phyloP scores from a whole-genome alignment of 2,329 filamentous ascomycete species.

The Scedosporium apiospermum region DNA sequence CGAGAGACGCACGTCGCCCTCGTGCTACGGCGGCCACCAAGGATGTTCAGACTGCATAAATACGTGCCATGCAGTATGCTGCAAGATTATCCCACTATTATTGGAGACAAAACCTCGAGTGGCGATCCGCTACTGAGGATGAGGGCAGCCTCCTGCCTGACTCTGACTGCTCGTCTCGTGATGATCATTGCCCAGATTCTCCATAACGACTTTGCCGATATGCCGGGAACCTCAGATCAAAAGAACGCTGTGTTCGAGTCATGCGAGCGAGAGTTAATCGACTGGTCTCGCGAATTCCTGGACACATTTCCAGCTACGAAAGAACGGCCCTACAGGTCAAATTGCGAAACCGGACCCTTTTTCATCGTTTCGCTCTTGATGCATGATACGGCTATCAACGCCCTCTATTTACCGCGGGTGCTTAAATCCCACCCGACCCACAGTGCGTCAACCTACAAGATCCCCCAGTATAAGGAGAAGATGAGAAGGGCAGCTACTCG shows the following conservation, averaged over 20 bases:
- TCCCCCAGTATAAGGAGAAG: not conserved
- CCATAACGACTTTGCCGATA: not conserved
- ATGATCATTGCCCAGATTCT: not conserved
- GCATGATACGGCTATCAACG: conserved; percentile 2
- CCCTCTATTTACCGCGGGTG: conserved; percentile 2
- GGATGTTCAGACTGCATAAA: not conserved
- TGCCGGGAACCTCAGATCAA: not conserved
- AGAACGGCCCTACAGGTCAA: not conserved
- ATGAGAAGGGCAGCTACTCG: conserved; percentile 4
- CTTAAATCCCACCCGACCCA: not conserved
- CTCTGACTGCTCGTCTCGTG: not conserved
- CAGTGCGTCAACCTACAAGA: not conserved
- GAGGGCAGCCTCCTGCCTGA: not conserved
- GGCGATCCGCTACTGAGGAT: not conserved
- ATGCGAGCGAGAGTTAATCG: not conserved
- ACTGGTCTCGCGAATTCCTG: conserved; percentile 1
- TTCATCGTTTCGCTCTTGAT: not conserved
- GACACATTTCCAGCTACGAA: not conserved
- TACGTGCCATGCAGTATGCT: not conserved
- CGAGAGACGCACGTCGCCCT: conserved; percentile 4
- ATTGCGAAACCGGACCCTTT: not conserved
- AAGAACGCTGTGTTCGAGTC: not conserved
- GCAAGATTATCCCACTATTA: not conserved
- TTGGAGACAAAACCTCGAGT: not conserved
- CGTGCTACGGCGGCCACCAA: not conserved